Base-by-base conservation (phyloP, 805 yeast genomes). In the Candida rishiriensis region DNA sequence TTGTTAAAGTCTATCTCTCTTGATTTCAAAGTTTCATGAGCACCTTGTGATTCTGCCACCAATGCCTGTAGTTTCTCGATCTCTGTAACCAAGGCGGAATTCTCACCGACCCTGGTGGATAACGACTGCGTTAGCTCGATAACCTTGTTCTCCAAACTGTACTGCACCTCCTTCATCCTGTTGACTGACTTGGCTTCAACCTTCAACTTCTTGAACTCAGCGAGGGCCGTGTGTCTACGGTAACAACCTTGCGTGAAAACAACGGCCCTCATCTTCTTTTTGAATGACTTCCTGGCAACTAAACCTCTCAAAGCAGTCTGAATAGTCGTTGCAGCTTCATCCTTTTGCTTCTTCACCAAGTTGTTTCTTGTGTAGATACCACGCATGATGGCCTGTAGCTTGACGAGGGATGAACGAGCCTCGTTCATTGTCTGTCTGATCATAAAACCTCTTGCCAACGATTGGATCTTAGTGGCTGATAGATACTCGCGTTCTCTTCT, bases 81-180 rank as follows among this genome's bases (percentile, higher is more conserved):
- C 56, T 85, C 85, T 13, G 68, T 66, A 47, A 78, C 73, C 59
- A 91, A 72, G 48, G 75, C 76, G 69, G 83, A 84, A 65, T 90
- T 90, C 54, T 88, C 97, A 52, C 80, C 86, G 21, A 85, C 83
- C 63, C 88, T 86, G 32, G 81, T 68, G 0, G 96, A 79, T 48
- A 91, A 72, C 11, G 84, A 77, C 59, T 91, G 95, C 3, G 97
- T 91, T 54, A 93, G 78, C 65, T 90, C 95, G 52, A 93, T 89
- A n/a, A 95, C 97, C 73, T 95, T 93, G 67, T 93, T 93, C 66
- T 93, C 99, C 57, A 95, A 76, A 63, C 85, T 81, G 68, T 88
- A 93, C 57, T 95, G 89, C 34, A 88, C 95, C 63, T 91, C 96
- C 65, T 88, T 81, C 70, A 88, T 76, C 60, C 85, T 95, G 61